Conservation (phyloP, 108 stramenopile genomes). For the Thalassiosira profunda region DNA sequence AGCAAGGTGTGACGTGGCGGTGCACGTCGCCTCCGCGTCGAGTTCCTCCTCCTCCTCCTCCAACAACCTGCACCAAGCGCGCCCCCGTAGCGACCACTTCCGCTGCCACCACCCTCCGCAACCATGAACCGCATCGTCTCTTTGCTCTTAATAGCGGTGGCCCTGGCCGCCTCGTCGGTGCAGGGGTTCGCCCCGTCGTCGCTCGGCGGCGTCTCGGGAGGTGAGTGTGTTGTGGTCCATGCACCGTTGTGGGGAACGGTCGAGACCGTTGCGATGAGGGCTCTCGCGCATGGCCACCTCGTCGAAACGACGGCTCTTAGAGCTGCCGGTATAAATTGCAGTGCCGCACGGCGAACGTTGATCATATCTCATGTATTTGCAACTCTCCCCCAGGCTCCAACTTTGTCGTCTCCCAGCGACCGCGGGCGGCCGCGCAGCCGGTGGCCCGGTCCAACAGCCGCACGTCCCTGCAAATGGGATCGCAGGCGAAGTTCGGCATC, state of each 20-base stretch:
- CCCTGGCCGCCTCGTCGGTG: constrained; percentile 34
- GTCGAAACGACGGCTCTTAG: too few species aligned
- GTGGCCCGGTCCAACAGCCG: constrained; percentile 36
- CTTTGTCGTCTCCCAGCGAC: constrained; percentile 81
- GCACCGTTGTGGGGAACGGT: background rate
- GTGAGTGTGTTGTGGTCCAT: constrained; percentile 20
- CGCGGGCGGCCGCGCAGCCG: constrained; percentile 35
- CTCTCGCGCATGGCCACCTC: too few species aligned
- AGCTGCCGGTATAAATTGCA: too few species aligned
- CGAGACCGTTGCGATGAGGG: background rate
- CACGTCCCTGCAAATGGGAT: constrained; percentile 70
- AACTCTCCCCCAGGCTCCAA: constrained; percentile 55
- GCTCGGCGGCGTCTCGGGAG: constrained; percentile 42
- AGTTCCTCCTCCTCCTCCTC: too few species aligned
- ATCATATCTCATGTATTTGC: too few species aligned
- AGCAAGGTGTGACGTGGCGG: too few species aligned
- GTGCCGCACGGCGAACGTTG: too few species aligned
- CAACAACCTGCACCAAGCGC: too few species aligned
- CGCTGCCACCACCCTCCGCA: too few species aligned
- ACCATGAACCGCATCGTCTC: constrained; percentile 51
- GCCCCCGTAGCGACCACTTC: too few species aligned
- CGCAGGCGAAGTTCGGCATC: constrained; percentile 94
- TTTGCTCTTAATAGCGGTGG: constrained; percentile 34
- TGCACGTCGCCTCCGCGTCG: too few species aligned
- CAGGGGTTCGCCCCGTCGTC: constrained; percentile 50